A percentile compares a stretch with the other conserved stretches of the same genome.
phyloP scores from a whole-genome alignment of 352 stramenopile species.

The Phytophthora hybrid region DNA sequence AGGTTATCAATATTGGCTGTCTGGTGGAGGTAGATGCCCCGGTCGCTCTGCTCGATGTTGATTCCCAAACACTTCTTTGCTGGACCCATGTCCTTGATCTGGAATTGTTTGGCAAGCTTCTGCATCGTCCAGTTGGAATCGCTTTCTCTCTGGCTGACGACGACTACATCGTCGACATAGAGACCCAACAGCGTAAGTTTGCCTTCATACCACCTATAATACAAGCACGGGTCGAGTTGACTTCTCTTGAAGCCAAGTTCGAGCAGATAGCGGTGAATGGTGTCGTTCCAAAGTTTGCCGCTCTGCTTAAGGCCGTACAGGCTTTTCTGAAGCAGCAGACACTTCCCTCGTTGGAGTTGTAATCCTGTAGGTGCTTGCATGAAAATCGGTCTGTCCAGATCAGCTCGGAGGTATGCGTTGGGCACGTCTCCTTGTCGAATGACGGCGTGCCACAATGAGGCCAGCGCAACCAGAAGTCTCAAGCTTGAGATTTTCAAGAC shows the following conservation, averaged over 20 bases:
- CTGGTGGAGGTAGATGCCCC: too few relatives aligned
- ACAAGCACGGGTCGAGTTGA: neutral
- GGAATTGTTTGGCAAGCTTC: neutral
- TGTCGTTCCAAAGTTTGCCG: neutral
- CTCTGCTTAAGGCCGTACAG: neutral
- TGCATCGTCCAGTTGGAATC: neutral
- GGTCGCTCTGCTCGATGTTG: too few relatives aligned
- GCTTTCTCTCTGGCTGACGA: neutral
- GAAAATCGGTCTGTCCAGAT: neutral
- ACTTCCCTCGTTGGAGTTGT: neutral
- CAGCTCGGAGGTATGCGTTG: neutral
- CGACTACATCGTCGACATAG: neutral
- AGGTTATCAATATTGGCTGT: neutral
- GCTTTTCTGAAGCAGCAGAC: neutral
- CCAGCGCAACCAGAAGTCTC: too few relatives aligned
- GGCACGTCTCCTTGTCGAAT: neutral
- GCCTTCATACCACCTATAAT: neutral
- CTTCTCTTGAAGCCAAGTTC: neutral
- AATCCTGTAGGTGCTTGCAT: neutral
- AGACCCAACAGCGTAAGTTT: neutral
- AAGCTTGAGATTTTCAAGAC: too few relatives aligned
- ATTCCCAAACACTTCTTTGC: neutral
- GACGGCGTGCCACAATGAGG: too few relatives aligned
- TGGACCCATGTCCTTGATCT: neutral
- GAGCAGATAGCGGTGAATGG: neutral